Evolutionary conservation across 495 filamentous ascomycete genomes (phyloP).

Genomic region (Endocarpon pusillum): DNA sequence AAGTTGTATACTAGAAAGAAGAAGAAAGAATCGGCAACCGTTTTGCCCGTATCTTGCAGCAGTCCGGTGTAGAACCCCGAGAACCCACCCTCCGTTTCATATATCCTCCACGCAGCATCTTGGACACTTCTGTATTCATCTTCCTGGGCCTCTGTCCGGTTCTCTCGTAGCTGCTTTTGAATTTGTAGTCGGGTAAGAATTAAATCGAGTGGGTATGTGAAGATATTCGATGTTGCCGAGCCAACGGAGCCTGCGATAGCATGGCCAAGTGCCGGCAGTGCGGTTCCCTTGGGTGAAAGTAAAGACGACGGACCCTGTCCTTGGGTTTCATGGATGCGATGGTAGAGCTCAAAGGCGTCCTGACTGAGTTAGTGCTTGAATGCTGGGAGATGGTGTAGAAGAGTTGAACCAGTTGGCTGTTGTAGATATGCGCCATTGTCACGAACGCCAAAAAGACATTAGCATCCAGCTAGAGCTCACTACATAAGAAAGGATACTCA

Average conservation of each 20-base stretch:
- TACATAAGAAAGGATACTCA: too few relatives aligned
- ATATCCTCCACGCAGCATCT: slow-evolving; percentile 60
- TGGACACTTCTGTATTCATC: slow-evolving; percentile 39
- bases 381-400: neutral
- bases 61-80: slow-evolving; percentile 61
- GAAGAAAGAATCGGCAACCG: slow-evolving; percentile 58
- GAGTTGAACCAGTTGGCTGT: slow-evolving; percentile 11
- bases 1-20: slow-evolving; percentile 74
- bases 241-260: slow-evolving; percentile 66
- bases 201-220: slow-evolving; percentile 72
- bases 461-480: too few relatives aligned
- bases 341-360: slow-evolving; percentile 35
- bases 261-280: slow-evolving; percentile 76
- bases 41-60: slow-evolving; percentile 53
- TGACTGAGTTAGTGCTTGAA: slow-evolving; percentile 7
- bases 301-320: slow-evolving; percentile 20
- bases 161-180: slow-evolving; percentile 41
- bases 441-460: too few relatives aligned
- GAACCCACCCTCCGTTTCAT: slow-evolving; percentile 48
- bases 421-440: slow-evolving; percentile 13
- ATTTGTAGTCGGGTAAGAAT: slow-evolving; percentile 74
- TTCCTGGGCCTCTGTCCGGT: slow-evolving; percentile 19
- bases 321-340: slow-evolving; percentile 23
- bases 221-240: slow-evolving; percentile 61
- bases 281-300: slow-evolving; percentile 26